A percentile compares a stretch with the other conserved stretches of the same genome.
These are phyloP conservation scores for Inga leiocalycina DNA, from an alignment of 306 rosid genomes.

Conservation along the genomic window DNA sequence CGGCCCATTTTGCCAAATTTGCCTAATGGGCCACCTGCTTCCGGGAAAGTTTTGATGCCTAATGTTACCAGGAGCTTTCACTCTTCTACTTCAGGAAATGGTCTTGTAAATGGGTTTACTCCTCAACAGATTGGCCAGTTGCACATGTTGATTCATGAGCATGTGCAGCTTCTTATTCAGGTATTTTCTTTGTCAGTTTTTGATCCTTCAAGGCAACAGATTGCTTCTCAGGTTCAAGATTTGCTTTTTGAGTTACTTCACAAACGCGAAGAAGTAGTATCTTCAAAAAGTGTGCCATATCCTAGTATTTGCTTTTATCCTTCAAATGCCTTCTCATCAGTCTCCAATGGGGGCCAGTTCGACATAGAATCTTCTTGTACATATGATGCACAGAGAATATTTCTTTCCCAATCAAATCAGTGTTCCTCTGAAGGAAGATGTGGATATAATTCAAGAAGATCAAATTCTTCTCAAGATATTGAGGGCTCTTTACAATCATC, in stretches of 20 bases:
- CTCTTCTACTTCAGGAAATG: conserved; percentile 52
- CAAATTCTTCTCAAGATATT: conserved; percentile 44
- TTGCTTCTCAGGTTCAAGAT: conserved; percentile 37
- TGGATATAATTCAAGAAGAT: conserved; percentile 43
- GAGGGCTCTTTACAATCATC: conserved; percentile 68
- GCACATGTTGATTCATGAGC: conserved; percentile 84
- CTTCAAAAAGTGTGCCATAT: conserved; percentile 64
- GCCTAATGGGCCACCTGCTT: conserved; percentile 49
- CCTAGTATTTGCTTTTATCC: conserved; percentile 76
- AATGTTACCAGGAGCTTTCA: conserved; percentile 45
- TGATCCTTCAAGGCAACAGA: not conserved
- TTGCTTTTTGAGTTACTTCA: too few species aligned
- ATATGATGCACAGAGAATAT: conserved; percentile 34
- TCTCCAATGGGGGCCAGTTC: conserved; percentile 51
- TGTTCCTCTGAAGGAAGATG: conserved; percentile 45
- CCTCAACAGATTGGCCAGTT: conserved; percentile 79
- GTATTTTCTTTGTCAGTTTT: conserved; percentile 73
- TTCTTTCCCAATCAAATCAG: conserved; percentile 51
- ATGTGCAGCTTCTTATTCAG: conserved; percentile 92
- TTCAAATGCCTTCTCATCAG: conserved; percentile 45
- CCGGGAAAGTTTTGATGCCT: conserved; percentile 53
- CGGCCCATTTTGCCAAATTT: conserved; percentile 83
- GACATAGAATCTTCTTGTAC: conserved; percentile 42
- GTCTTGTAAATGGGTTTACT: conserved; percentile 79
- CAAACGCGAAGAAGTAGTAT: not conserved